Base-by-base conservation (phyloP, 2,329 filamentous ascomycete genomes). In the Aspergillus ibericus region DNA sequence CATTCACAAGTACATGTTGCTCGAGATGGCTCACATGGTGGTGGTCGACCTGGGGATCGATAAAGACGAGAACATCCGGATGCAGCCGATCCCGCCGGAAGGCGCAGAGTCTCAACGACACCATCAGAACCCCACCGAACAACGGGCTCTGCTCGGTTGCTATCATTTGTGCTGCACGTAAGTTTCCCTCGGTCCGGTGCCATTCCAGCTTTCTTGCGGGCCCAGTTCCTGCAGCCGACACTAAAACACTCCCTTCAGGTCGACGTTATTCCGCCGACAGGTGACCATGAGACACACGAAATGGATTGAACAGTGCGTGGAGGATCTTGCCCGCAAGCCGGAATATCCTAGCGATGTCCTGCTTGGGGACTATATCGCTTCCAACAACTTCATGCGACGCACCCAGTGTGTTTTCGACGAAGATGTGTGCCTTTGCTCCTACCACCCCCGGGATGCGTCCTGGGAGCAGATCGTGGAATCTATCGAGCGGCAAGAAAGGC, bases 221-320 rank as follows among this genome's bases (percentile, higher is more conserved):
- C 20, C 8, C 13, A 12, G 3, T 7, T 4, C 27, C 8, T 10
- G 13, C 7, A 8, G 18, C 6, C 20, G 5, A n/a, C 25, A 16
- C 40, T 53, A 29, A 53, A 15, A 8, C 12, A 2, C 13, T 20
- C 1, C 22, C 9, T 1, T 5, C 16, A 62, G 60, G 7, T 54
- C 53, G 4, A 60, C 60, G 2, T 29, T 58, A 25, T 60, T 63
- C 18, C 55, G 55, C 15, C 52, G 50, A 16, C 55, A 63, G 18
- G 22, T 63, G 27, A 52, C 36, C 6, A 60, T 63, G 60, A 55
- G 36, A 25, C 16, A 59, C 27, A 59, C 60, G 9, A 40, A 29
- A 16, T 63, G 58, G 58, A 57, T 63, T n/a, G 7, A 56, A 7
- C 49, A 56, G 7, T 63, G 58, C 27, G 52, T 53, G 12, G 20